A percentile compares a stretch with the other conserved stretches of the same genome.
These are phyloP conservation scores for Amylocystis lapponica DNA, from an alignment of 768 basidiomycete species.

Conservation along the genomic window DNA sequence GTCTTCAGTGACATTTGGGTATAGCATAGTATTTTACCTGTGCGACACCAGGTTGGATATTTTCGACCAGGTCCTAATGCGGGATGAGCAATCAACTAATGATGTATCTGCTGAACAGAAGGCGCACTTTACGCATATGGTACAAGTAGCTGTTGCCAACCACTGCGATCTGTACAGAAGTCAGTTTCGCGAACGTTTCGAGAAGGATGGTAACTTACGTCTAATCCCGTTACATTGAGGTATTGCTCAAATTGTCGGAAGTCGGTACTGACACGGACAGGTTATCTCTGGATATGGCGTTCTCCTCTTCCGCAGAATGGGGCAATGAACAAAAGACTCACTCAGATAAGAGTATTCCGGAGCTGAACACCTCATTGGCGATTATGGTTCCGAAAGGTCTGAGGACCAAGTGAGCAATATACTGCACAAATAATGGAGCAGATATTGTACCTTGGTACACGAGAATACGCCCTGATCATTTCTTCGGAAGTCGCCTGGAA, in stretches of 20 bases:
- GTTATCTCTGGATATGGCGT: background rate
- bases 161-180: conserved; percentile 65
- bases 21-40: conserved; percentile 24
- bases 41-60: conserved; percentile 80
- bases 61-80: conserved; percentile 65
- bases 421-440: background rate
- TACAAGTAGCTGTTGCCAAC: conserved; percentile 92
- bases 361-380: conserved; percentile 90
- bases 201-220: conserved; percentile 44
- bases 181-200: background rate
- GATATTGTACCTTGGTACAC: conserved; percentile 66
- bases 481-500: conserved; percentile 96
- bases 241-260: conserved; percentile 93
- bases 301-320: background rate
- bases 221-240: conserved; percentile 84
- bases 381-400: conserved; percentile 86
- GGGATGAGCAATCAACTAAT: background rate
- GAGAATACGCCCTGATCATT: conserved; percentile 89
- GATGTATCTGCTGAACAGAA: background rate
- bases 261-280: conserved; percentile 60
- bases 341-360: conserved; percentile 88
- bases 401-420: background rate
- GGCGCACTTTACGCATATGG: conserved; percentile 76
- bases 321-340: conserved; percentile 30
- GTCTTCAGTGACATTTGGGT: background rate